These are phyloP conservation scores for Spirogloea muscicola DNA, from an alignment of 139 green algal genomes.

Conservation along the genomic window DNA sequence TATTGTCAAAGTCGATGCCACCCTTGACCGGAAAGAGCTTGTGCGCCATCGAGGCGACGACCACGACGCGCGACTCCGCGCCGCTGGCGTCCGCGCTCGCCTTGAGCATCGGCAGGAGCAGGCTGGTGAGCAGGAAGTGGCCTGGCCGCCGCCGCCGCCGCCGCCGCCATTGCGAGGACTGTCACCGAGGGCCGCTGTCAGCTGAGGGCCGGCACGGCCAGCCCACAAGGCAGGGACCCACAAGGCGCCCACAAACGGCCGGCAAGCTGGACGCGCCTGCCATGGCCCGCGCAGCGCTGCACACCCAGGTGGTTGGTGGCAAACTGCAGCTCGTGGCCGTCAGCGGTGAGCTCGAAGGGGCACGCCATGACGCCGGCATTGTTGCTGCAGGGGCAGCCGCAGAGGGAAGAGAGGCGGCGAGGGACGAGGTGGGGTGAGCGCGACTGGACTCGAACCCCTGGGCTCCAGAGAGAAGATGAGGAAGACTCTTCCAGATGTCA, in stretches of 20 bases:
- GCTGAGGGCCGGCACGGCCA: neutral
- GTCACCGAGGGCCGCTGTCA: neutral
- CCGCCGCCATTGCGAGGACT: no score
- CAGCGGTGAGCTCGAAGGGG: conserved; percentile 61
- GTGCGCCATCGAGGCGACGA: conserved; percentile 43
- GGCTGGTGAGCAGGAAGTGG: conserved; percentile 49
- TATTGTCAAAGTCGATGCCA: conserved; percentile 3
- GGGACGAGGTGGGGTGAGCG: neutral
- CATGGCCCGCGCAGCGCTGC: neutral
- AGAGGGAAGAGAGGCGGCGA: neutral
- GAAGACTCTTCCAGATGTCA: neutral
- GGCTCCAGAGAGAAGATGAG: neutral
- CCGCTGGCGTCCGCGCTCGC: conserved; percentile 7
- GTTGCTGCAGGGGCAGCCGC: conserved; percentile 44
- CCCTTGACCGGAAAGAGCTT: conserved; percentile 32
- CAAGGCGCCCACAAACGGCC: no score
- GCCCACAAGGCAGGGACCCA: neutral
- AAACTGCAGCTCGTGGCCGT: conserved; percentile 69
- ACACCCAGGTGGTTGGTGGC: conserved; percentile 42
- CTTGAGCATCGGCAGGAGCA: conserved; percentile 41
- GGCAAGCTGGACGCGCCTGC: no score
- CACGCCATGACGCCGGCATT: conserved; percentile 73
- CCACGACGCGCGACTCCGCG: conserved; percentile 36
- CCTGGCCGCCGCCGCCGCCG: neutral
- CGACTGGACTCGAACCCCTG: neutral